Base-by-base conservation (phyloP, 164 flowering plant genomes). In the Berberis vulgaris region DNA sequence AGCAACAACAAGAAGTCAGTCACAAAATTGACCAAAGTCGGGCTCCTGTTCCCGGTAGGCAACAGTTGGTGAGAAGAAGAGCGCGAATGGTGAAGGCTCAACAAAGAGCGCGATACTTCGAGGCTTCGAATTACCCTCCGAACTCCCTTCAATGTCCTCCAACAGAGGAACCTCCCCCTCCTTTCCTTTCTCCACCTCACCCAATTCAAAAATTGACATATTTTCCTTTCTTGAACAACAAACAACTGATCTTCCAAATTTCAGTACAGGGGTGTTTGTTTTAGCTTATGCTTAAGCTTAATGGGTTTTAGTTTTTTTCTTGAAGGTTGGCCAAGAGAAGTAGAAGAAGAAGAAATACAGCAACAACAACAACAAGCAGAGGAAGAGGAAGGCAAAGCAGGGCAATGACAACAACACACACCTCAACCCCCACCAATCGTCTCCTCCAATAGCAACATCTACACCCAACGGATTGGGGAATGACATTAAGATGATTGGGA, bases 71-170 rank as follows among this genome's bases (percentile, higher is more conserved):
- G n/a, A n/a, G n/a, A n/a, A n/a, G n/a, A n/a, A n/a, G n/a, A n/a
- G n/a, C 98, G 96, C 79, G 65, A 94, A 94, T n/a, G 98, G 98
- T 41, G 98, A 94, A 64, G 98, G 98, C 81, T 90, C 97, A n/a
- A 94, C 96, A 66, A 94, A 94, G 69, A 94, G 89, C 61, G 86
- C 97, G 66, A 94, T 94, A 1, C 98, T 82, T 6, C 95, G 76
- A 56, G 96, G 97, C 72, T 69, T 81, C 1, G 89, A 73, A 67
- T 64, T 69, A 42, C 67, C 73, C 59, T 80, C 86, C 1, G 88
- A 73, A 68, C 62, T 66, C 46, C 65, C 74, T 60, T 81, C 86
- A 1, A 73, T 42, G 49, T 83, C 83, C 49, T 81, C 65, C 72
- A 78, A 50, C 70, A 77, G 82, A 63, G 86, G 82, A 9, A 62